A percentile compares a stretch with the other conserved stretches of the same genome.
These are phyloP conservation scores for Fusarium multiceps DNA, from an alignment of 2,329 filamentous ascomycete species.

Conservation along the genomic window DNA sequence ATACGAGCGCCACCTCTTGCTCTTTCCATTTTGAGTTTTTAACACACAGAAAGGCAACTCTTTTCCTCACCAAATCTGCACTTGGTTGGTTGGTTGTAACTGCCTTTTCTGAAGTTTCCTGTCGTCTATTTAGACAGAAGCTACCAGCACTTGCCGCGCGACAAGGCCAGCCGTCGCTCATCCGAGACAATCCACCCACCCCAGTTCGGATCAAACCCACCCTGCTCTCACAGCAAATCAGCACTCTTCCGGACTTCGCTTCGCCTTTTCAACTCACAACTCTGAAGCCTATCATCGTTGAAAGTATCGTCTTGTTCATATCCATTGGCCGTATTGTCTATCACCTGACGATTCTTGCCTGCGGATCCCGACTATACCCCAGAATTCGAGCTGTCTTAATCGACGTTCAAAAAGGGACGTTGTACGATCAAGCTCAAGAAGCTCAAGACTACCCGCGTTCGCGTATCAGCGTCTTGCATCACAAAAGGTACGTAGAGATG, in stretches of 20 bases:
- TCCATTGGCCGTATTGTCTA: conserved; percentile 59
- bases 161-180: conserved; percentile 42
- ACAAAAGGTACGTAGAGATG: conserved; percentile 45
- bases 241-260: conserved; percentile 54
- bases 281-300: conserved; percentile 64
- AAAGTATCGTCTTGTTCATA: conserved; percentile 54
- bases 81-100: neutral
- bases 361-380: conserved; percentile 49
- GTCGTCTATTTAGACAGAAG: conserved; percentile 25
- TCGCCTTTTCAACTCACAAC: conserved; percentile 54
- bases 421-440: conserved; percentile 38
- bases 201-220: conserved; percentile 43
- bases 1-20: neutral
- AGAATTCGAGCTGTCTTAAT: conserved; percentile 43
- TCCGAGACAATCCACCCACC: conserved; percentile 47
- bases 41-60: neutral
- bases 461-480: conserved; percentile 33
- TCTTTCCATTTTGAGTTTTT: neutral
- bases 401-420: conserved; percentile 30
- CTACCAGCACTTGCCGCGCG: conserved; percentile 37
- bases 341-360: conserved; percentile 64
- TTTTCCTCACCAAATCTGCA: neutral
- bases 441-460: conserved; percentile 35
- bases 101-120: conserved; percentile 7
- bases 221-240: conserved; percentile 61